These are phyloP conservation scores for Volvox carteri DNA, from an alignment of 163 green algal genomes.

Conservation along the genomic window DNA sequence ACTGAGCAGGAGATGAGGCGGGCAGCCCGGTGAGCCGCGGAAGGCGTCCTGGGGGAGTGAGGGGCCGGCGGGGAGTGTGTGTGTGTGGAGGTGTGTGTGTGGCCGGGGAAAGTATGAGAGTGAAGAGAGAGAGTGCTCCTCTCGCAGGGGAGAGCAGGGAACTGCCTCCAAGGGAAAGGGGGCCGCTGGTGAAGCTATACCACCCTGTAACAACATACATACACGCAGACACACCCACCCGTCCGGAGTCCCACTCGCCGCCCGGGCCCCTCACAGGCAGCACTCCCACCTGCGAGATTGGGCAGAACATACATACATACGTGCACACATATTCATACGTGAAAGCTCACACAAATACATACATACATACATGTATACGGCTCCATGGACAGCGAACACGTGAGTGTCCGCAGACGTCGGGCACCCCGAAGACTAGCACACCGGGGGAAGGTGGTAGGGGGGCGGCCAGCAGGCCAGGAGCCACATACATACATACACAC, in stretches of 20 bases:
- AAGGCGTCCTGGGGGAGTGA: constrained; percentile 1
- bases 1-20: constrained; percentile 2
- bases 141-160: too few relatives aligned
- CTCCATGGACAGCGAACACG: not conserved
- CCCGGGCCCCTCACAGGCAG: not conserved
- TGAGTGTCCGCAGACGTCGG: not conserved
- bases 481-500: too few relatives aligned
- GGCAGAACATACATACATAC: not conserved
- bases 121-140: not conserved
- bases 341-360: too few relatives aligned
- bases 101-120: not conserved
- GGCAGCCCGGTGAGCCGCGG: not conserved
- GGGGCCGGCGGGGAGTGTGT: too few relatives aligned
- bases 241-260: not conserved
- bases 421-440: not conserved
- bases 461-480: too few relatives aligned
- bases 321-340: not conserved
- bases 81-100: too few relatives aligned
- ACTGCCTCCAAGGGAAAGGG: too few relatives aligned
- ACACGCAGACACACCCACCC: not conserved
- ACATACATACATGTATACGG: too few relatives aligned
- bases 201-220: too few relatives aligned
- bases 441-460: too few relatives aligned
- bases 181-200: too few relatives aligned
- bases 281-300: not conserved